phyloP scores from a whole-genome alignment of 257 asterid genomes.

The Nicotiana sylvestris region DNA sequence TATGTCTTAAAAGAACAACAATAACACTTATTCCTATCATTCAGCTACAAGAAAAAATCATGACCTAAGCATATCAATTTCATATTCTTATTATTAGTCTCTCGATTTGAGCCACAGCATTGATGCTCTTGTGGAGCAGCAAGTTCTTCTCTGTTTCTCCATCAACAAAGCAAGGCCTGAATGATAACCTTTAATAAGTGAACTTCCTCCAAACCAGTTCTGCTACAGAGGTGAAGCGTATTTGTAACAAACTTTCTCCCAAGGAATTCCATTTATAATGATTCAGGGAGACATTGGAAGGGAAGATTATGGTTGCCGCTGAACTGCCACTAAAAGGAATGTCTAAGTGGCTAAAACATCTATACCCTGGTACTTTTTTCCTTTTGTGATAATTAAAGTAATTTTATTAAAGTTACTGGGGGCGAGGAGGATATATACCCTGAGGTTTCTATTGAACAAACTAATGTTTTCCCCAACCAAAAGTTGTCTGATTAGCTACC shows the following conservation, averaged over 20 bases:
- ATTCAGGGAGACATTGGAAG: not conserved
- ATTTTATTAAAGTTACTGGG: not conserved
- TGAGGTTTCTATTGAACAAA: not conserved
- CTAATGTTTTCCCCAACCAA: not conserved
- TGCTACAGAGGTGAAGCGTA: not conserved
- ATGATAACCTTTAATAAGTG: not conserved
- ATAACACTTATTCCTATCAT: not conserved
- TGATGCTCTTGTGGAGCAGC: not conserved
- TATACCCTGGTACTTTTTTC: not conserved
- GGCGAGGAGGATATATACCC: not conserved
- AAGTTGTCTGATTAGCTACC: not conserved
- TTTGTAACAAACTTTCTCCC: not conserved
- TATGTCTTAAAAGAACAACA: not conserved
- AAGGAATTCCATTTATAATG: conserved; percentile 1
- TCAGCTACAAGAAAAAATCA: not conserved
- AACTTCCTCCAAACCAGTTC: not conserved
- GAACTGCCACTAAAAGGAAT: not conserved
- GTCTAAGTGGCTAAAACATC: not conserved
- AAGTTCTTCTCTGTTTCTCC: not conserved
- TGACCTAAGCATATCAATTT: not conserved
- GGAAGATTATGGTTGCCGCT: not conserved
- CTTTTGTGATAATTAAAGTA: not conserved
- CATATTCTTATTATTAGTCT: not conserved
- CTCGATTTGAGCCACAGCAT: not conserved
- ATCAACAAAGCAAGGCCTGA: not conserved